A percentile compares a stretch with the other conserved stretches of the same genome.
Conservation (phyloP, 2,329 filamentous ascomycete genomes). For the Colletotrichum noveboracense region DNA sequence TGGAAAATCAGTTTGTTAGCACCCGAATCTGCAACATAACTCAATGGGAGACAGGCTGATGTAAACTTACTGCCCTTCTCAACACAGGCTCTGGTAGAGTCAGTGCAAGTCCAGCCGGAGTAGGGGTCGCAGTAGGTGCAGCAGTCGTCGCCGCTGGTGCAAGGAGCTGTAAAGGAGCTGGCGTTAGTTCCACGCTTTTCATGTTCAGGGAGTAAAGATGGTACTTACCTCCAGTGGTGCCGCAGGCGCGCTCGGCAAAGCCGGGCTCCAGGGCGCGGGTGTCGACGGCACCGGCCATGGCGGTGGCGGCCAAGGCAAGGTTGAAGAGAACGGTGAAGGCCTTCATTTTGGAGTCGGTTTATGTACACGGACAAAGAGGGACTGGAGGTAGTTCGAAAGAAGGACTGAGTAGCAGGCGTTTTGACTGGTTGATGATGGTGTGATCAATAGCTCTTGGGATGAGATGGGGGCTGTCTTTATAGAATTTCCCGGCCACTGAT, state of each 20-base stretch:
- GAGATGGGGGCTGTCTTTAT: not conserved
- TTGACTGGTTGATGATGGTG: not conserved
- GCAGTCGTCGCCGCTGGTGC: not conserved
- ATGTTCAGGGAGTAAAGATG: not conserved
- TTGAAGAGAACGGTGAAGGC: not conserved
- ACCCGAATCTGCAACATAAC: not conserved
- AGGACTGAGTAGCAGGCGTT: not conserved
- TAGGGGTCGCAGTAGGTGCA: slow-evolving; percentile 4
- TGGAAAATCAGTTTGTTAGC: not conserved
- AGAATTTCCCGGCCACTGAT: not conserved
- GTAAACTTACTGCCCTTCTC: not conserved
- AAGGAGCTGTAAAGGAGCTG: not conserved
- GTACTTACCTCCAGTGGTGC: not conserved
- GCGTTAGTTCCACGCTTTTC: not conserved
- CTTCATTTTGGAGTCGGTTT: not conserved
- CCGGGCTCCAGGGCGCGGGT: not conserved
- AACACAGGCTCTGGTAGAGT: not conserved
- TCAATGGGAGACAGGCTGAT: not conserved
- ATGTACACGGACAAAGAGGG: not conserved
- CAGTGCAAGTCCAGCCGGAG: not conserved
- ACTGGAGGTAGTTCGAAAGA: not conserved
- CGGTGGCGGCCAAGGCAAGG: not conserved
- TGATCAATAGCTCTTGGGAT: not conserved
- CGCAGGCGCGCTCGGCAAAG: not conserved
- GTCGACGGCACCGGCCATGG: not conserved